Percentiles rank a stretch among this genome's conserved stretches.
phyloP scores from a whole-genome alignment of 306 rosid genomes.

The Astragalus glycyphyllos region DNA sequence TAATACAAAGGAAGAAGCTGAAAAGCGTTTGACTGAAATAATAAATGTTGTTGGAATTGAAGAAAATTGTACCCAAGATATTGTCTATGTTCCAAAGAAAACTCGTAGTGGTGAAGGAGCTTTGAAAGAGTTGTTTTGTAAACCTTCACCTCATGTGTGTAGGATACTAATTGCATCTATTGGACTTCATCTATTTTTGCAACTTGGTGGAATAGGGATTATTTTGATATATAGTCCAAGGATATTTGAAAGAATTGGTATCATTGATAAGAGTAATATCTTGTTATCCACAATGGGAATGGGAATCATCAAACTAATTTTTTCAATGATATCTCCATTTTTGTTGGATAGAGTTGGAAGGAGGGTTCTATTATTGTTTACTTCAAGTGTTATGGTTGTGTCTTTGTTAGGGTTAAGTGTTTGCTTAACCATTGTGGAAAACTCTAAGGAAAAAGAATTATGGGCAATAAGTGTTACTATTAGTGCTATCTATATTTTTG shows the following conservation, averaged over 20 bases:
- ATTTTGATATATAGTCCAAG: slow-evolving; percentile 68
- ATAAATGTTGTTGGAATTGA: slow-evolving; percentile 67
- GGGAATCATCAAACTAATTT: slow-evolving; percentile 56
- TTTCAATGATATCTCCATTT: slow-evolving; percentile 53
- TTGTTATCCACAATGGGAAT: slow-evolving; percentile 69
- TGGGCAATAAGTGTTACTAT: slow-evolving; percentile 61
- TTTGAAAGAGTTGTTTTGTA: slow-evolving; percentile 55
- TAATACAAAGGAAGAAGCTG: slow-evolving; percentile 64
- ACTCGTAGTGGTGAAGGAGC: slow-evolving; percentile 50
- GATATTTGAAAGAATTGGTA: slow-evolving; percentile 65
- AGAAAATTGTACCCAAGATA: slow-evolving; percentile 46
- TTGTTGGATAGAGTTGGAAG: slow-evolving; percentile 50
- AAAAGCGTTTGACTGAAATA: slow-evolving; percentile 57
- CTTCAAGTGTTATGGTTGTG: slow-evolving; percentile 55
- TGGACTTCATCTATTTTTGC: slow-evolving; percentile 69
- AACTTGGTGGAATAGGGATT: slow-evolving; percentile 61
- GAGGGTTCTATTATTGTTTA: slow-evolving; percentile 52
- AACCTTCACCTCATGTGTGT: slow-evolving; percentile 53
- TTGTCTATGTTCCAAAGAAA: slow-evolving; percentile 35
- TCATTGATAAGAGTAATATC: slow-evolving; percentile 53
- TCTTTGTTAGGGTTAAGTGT: slow-evolving; percentile 49
- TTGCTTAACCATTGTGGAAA: slow-evolving; percentile 57
- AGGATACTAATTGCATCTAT: slow-evolving; percentile 67
- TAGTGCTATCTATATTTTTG: slow-evolving; percentile 45
- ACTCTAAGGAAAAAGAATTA: slow-evolving; percentile 37